Conservation (phyloP, 352 stramenopile species). For the Pythium apleroticum region DNA sequence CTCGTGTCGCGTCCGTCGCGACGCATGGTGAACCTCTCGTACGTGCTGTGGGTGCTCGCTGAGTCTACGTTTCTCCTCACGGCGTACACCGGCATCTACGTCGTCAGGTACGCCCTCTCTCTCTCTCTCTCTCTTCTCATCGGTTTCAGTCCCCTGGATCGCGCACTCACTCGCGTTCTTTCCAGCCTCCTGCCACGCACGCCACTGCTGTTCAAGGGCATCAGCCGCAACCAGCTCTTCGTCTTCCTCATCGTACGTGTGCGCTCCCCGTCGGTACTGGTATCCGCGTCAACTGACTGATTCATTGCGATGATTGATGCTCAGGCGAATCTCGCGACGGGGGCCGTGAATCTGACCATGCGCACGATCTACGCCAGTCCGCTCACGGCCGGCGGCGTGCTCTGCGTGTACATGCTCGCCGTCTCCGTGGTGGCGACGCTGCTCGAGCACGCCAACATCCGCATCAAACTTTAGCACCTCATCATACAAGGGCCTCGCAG, state of each 20-base stretch:
- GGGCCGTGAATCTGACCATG: constrained; percentile 78
- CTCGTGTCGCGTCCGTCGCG: constrained; percentile 64
- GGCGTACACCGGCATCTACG: constrained; percentile 57
- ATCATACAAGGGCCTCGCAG: neutral
- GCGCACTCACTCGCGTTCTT: too few relatives aligned
- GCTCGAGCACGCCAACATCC: constrained; percentile 51
- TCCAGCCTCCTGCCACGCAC: constrained; percentile 61
- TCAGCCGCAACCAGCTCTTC: constrained; percentile 85
- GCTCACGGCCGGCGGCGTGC: constrained; percentile 38
- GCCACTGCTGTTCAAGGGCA: constrained; percentile 65
- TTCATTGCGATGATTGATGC: neutral
- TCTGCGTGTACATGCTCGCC: constrained; percentile 64
- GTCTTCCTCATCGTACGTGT: constrained; percentile 71
- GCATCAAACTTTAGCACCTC: constrained; percentile 57
- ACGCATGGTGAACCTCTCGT: constrained; percentile 83
- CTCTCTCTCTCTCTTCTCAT: too few relatives aligned
- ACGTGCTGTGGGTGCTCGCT: constrained; percentile 77
- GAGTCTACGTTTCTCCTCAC: constrained; percentile 58
- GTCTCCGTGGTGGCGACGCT: constrained; percentile 55
- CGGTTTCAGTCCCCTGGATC: too few relatives aligned
- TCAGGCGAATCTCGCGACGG: constrained; percentile 79
- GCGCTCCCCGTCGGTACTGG: too few relatives aligned
- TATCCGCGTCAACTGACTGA: neutral
- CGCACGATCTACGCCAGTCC: constrained; percentile 68
- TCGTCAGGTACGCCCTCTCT: constrained; percentile 66